Conservation (phyloP, 2,329 filamentous ascomycete genomes). For the Exophiala mesophila region DNA sequence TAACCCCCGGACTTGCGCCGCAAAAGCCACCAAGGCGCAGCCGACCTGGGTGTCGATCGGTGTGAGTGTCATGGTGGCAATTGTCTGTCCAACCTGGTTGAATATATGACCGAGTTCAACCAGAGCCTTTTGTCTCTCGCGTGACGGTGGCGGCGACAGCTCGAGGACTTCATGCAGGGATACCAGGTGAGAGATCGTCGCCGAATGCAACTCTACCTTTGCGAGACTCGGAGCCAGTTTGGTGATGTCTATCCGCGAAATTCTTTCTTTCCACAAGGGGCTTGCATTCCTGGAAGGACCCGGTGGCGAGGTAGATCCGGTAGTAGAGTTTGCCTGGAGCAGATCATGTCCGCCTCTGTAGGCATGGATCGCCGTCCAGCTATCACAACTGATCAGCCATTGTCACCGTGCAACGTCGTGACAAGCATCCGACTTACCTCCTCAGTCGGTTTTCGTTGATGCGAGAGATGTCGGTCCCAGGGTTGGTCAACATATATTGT, state of each 20-base stretch:
- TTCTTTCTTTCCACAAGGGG: not conserved
- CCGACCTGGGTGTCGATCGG: slow-evolving; percentile 11
- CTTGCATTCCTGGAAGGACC: not conserved
- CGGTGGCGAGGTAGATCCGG: not conserved
- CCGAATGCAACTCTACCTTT: not conserved
- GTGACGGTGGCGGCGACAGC: not conserved
- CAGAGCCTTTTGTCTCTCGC: not conserved
- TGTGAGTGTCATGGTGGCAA: slow-evolving; percentile 3
- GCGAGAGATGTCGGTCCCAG: slow-evolving; percentile 9
- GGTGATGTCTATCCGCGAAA: not conserved
- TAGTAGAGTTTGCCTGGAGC: not conserved
- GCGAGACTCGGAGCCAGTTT: not conserved
- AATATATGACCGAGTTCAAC: slow-evolving; percentile 1
- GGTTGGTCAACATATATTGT: slow-evolving; percentile 10
- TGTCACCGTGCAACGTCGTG: not conserved
- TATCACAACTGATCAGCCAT: not conserved
- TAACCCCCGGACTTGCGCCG: slow-evolving; percentile 4
- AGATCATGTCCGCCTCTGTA: slow-evolving; percentile 9
- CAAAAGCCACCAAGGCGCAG: slow-evolving; percentile 10
- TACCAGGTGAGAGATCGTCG: not conserved
- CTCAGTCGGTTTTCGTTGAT: slow-evolving; percentile 11
- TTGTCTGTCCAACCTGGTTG: slow-evolving; percentile 4
- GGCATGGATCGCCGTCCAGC: slow-evolving; percentile 12
- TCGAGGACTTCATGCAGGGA: not conserved
- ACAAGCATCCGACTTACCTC: no score